A percentile compares a stretch with the other conserved stretches of the same genome.
These are phyloP conservation scores for Myxozyma lipomycoides DNA, from an alignment of 805 yeast genomes.

Conservation along the genomic window DNA sequence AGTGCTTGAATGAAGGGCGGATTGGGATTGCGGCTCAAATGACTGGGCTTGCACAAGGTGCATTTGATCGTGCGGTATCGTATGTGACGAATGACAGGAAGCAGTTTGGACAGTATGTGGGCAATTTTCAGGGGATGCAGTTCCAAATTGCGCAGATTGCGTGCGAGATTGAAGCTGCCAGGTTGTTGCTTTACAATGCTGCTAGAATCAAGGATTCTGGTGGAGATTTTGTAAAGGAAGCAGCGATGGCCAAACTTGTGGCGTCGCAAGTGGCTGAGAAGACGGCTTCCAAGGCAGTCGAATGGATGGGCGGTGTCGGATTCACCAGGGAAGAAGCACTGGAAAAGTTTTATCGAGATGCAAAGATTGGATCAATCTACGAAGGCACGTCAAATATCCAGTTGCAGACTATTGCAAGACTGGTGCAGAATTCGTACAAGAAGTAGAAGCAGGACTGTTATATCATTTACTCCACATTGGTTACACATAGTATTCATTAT, in stretches of 20 bases:
- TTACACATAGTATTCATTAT: too few relatives aligned
- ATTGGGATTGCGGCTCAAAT: conserved; percentile 47
- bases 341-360: conserved; percentile 45
- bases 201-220: conserved; percentile 47
- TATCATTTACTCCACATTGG: too few relatives aligned
- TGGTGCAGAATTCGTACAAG: conserved; percentile 36
- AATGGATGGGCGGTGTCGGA: conserved; percentile 49
- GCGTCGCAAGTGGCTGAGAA: conserved; percentile 42
- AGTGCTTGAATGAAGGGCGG: conserved; percentile 44
- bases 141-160: conserved; percentile 46
- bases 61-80: conserved; percentile 41
- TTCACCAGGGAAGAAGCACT: conserved; percentile 43
- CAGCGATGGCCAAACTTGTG: conserved; percentile 46
- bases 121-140: conserved; percentile 47
- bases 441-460: background rate
- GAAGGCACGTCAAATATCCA: conserved; percentile 47
- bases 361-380: conserved; percentile 45
- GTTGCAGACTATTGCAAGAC: conserved; percentile 44
- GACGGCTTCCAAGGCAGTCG: conserved; percentile 43
- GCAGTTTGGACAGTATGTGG: conserved; percentile 43
- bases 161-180: conserved; percentile 44
- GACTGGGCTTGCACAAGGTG: conserved; percentile 46
- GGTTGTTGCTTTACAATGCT: conserved; percentile 43
- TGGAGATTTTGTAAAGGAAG: conserved; percentile 40
- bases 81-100: conserved; percentile 42